These are phyloP conservation scores for Hypoxylon crocopeplum DNA, from an alignment of 495 filamentous ascomycete species.

Conservation along the genomic window DNA sequence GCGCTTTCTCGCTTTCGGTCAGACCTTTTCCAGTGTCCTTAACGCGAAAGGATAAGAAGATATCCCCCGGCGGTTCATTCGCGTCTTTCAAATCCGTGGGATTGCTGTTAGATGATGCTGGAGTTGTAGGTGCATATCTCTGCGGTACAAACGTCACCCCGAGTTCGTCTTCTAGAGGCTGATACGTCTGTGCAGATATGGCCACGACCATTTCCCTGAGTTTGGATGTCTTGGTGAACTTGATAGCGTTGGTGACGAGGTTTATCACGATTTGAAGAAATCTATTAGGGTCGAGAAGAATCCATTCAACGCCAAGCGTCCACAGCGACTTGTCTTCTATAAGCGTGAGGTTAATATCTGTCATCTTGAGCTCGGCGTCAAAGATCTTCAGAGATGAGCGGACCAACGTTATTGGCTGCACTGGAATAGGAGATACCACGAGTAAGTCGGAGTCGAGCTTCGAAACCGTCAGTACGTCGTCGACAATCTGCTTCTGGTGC, in stretches of 20 bases:
- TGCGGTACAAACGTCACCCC: constrained; percentile 47
- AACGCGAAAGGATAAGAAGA: constrained; percentile 73
- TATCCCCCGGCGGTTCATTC: constrained; percentile 43
- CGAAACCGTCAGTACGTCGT: constrained; percentile 79
- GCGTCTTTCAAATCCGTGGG: constrained; percentile 46
- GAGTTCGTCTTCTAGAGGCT: constrained; percentile 53
- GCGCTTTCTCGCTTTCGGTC: constrained; percentile 68
- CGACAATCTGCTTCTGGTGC: constrained; percentile 82
- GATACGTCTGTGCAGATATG: constrained; percentile 58
- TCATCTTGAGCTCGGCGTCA: constrained; percentile 69
- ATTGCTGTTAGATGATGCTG: neutral
- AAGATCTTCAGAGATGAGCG: constrained; percentile 73
- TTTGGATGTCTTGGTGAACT: constrained; percentile 68
- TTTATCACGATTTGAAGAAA: constrained; percentile 79
- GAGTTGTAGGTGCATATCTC: constrained; percentile 13
- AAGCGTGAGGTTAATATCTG: constrained; percentile 70
- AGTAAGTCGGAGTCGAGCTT: constrained; percentile 79
- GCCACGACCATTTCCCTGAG: constrained; percentile 62
- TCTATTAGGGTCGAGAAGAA: constrained; percentile 71
- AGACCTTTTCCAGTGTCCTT: constrained; percentile 78
- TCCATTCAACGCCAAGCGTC: constrained; percentile 65
- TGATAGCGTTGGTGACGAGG: constrained; percentile 74
- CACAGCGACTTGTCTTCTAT: constrained; percentile 62
- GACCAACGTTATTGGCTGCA: constrained; percentile 68
- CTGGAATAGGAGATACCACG: constrained; percentile 69